Evolutionary conservation across 2,329 filamentous ascomycete genomes (phyloP).

Genomic region (Bisporella sp.): DNA sequence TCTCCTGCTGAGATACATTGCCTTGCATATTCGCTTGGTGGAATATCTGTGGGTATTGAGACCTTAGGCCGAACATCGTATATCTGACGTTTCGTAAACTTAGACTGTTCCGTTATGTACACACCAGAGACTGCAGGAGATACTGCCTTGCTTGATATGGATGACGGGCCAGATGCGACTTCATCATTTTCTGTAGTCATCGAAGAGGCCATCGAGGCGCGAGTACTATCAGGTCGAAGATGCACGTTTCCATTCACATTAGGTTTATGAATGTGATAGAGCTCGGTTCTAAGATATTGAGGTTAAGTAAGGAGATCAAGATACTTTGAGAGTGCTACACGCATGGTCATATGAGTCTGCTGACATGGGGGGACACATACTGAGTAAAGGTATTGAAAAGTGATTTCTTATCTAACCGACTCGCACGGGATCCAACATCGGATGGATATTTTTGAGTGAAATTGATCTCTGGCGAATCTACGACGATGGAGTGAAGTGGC

Average conservation of each 20-base stretch:
- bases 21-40: conserved; percentile 72
- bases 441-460: conserved; percentile 11
- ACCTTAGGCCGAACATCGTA: conserved; percentile 67
- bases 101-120: conserved; percentile 26
- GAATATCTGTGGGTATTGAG: conserved; percentile 72
- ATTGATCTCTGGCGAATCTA: conserved; percentile 19
- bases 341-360: not conserved
- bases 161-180: conserved; percentile 42
- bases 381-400: conserved; percentile 11
- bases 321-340: too few species aligned
- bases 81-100: conserved; percentile 25
- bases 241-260: conserved; percentile 16
- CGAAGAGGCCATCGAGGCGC: conserved; percentile 45
- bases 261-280: too few species aligned
- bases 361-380: conserved; percentile 21
- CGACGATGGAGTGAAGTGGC: conserved; percentile 19
- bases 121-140: conserved; percentile 46
- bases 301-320: too few species aligned
- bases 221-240: conserved; percentile 26
- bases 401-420: conserved; percentile 13
- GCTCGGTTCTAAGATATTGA: too few species aligned
- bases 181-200: conserved; percentile 44
- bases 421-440: conserved; percentile 12
- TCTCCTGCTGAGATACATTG: conserved; percentile 89
- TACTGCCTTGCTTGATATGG: conserved; percentile 55